Evolutionary conservation across 73 alveolate species (phyloP), one percentile per base, ranked within the genome.

Genomic region (Diophrys appendiculata): DNA sequence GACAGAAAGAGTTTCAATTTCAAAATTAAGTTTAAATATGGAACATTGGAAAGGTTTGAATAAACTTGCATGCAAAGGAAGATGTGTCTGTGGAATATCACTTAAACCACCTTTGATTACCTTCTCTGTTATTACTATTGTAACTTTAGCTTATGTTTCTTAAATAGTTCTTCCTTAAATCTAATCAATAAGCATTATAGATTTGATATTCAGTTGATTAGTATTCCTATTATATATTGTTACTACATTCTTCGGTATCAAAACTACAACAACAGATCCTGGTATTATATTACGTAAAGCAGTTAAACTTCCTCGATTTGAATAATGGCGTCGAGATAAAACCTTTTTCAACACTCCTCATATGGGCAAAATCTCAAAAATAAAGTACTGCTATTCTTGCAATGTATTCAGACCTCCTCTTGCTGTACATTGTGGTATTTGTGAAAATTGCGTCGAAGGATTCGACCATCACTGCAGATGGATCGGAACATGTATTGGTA

Each of bases 381-480:
- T 82, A 32, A 82, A 76, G 31, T 74, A 34, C 24, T 82, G 90
- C 52, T 25, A 33, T 25, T 60, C 80, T 14, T 82, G 90, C 79
- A 60, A 75, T 27, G n/a, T 82, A 13, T 56, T 70, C 53, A 56
- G 74, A n/a, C 90, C 90, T 0, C 33, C 67, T 13, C 25, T 77
- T 54, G 52, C 81, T 3, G 33, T 74, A 18, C 90, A 82, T 43
- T 82, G 90, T 34, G 33, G 29, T 33, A 33, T 14, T 2, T 82
- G 90, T 25, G 56, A 82, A 53, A 74, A 73, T 34, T 82, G 90
- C 54, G 90, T 82, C n/a, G 32, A 30, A 22, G 85, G 77, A n/a
- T 82, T 82, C 65, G 90, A 82, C 52, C 90, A 82, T 54, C 90
- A 82, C 52, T 82, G 90, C 65, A 53, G 5, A 31, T 82, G 90